Evolutionary conservation across 257 asterid species (phyloP).

Genomic region (Lycium ferocissimum): DNA sequence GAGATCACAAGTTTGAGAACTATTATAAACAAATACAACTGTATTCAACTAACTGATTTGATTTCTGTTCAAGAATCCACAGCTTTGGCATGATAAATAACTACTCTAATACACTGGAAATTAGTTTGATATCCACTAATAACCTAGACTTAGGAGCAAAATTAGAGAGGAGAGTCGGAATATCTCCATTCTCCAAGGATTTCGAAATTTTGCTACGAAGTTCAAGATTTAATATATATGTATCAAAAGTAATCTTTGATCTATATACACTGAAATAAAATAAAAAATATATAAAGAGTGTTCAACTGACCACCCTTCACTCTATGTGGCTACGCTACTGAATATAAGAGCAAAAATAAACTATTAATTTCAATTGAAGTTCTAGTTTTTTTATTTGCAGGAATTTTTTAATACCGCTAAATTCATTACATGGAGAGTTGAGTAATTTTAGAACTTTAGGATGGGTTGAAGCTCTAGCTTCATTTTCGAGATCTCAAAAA

Average conservation of each 20-base stretch:
- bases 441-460: not conserved
- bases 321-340: no score
- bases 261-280: no score
- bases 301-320: no score
- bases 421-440: not conserved
- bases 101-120: not conserved
- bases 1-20: conserved; percentile 1
- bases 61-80: conserved; percentile 27
- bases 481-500: not conserved
- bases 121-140: conserved; percentile 3
- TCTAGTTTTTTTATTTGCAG: no score
- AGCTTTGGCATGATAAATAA: conserved; percentile 23
- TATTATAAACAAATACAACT: not conserved
- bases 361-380: no score
- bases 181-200: not conserved
- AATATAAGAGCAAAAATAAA: no score
- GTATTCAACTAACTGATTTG: conserved; percentile 23
- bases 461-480: not conserved
- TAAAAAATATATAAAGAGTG: no score
- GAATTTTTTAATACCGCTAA: not conserved
- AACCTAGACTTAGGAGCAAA: not conserved
- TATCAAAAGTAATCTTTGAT: no score
- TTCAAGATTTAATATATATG: not conserved
- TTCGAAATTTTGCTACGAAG: not conserved
- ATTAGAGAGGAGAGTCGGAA: not conserved